Base-by-base conservation (phyloP, 306 rosid genomes). In the Cucumis melo region DNA sequence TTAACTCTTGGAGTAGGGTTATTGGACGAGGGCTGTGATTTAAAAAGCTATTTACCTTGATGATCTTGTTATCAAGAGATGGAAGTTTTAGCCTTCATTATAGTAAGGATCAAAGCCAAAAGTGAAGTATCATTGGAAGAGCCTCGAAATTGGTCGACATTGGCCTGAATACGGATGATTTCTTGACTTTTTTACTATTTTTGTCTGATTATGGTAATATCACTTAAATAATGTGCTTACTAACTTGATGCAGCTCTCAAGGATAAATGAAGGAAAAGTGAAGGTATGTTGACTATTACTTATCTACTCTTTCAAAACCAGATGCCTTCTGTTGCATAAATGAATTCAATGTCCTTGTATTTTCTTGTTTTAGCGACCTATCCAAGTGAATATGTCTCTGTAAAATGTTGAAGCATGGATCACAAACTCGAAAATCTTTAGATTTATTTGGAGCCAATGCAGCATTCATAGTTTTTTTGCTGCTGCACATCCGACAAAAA, bases 381-480 rank as follows among this genome's bases (percentile, higher is more conserved):
- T 34, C 64, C 34, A 83, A 74, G 63, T 78, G 67, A 54, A 75
- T n/a, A 56, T 74, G 74, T 51, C 85, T 82, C 78, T 83, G 87
- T 76, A 86, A 76, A 77, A 80, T 85, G 68, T 80, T 76, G 63
- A 89, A 90, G 84, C 98, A 92, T 10, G 71, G 83, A 82, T 90
- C 91, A 78, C 98, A 92, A 32, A 92, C 98, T 55, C 98, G 90
- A 63, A 81, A 90, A 20, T 88, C 89, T 87, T 90, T 92, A 80
- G 82, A 76, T 79, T 81, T 82, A 73, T 78, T 83, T 0, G 94
- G 94, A 17, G 98, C 98, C 73, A 92, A 88, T 53, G 96, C 84
- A 34, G 96, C 94, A 36, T 90, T 85, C 54, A 56, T 51, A 38
- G 81, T 84, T 78, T 85, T 92, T 78, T 82, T 90, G 54, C 84